Evolutionary conservation across 148 eudicot species (phyloP), one percentile per base, ranked within the genome.

Genomic region (Amaranthus palmeri): DNA sequence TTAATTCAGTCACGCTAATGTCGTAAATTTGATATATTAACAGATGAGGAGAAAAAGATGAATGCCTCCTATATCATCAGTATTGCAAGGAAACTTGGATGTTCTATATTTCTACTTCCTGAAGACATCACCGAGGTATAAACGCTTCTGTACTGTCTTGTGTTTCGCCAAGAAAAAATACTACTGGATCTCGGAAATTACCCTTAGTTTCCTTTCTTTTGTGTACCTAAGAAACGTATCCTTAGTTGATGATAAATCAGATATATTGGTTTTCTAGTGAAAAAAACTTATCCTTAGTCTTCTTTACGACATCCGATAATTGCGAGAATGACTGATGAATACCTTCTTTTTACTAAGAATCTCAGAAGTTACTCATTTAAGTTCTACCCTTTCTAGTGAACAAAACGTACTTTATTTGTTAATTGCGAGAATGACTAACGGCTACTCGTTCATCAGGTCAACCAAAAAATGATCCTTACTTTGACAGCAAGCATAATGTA

Each of bases 1-100:
- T 61, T 18, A 62, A 44, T 3, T 42, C 1, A 10, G 2, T 17
- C 15, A 17, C 49, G n/a, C 72, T 69, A 43, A 74, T 63, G 9
- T 47, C 25, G 17, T 49, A 54, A 61, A 2, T 68, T 62, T n/a
- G n/a, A 2, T 40, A 73, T 65, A 48, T 58, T 43, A 79, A 65
- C 73, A 95, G 99, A 90, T 71, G 99, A 91, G 76, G 93, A 92
- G 89, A 96, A 92, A 87, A 90, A 82, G 86, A 96, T 96, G 99
- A 96, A 96, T 70, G 99, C 99, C 69, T 88, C 93, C 45, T 96
- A 96, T 79, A 88, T 92, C 72, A 96, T 96, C 85, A 96, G 99
- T 75, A 84, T 92, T 41, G 99, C 99, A 45, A 88, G 99, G 82
- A 96, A 96, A 82, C 96, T 96, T 70, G 99, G 99, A 60, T 96